Conservation (phyloP, 1,284 basidiomycete species). For the Melampsora allii-populina region DNA sequence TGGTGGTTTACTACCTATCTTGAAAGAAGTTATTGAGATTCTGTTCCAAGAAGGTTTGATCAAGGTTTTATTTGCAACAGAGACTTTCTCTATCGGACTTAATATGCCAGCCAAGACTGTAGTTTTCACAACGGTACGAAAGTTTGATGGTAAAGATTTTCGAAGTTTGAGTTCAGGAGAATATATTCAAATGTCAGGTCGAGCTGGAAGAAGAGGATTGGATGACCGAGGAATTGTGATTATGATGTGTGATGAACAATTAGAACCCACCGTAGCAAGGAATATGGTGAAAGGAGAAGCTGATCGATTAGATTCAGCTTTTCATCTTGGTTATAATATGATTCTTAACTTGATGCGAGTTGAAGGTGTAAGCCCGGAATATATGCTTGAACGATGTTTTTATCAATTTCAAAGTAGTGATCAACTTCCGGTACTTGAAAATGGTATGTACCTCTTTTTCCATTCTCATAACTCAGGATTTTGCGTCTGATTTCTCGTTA, state of each 20-base stretch:
- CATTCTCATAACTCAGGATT: neutral
- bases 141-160: slow-evolving; percentile 95
- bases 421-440: slow-evolving; percentile 79
- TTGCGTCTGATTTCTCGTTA: slow-evolving; percentile 55
- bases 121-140: slow-evolving; percentile 91
- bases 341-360: slow-evolving; percentile 97
- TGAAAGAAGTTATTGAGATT: slow-evolving; percentile 99
- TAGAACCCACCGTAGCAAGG: slow-evolving; percentile 89
- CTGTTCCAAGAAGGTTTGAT: slow-evolving; percentile 99
- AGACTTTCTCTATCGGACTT: slow-evolving; percentile 98
- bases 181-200: slow-evolving; percentile 74
- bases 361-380: slow-evolving; percentile 97
- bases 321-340: slow-evolving; percentile 99
- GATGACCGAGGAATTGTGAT: slow-evolving; percentile 99
- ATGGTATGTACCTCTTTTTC: slow-evolving; percentile 11
- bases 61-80: slow-evolving; percentile 97
- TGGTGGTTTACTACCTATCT: slow-evolving; percentile 90
- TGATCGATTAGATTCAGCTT: slow-evolving; percentile 94
- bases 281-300: slow-evolving; percentile 98
- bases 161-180: slow-evolving; percentile 78
- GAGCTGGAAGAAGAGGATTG: slow-evolving; percentile 92
- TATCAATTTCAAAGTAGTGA: slow-evolving; percentile 96
- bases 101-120: slow-evolving; percentile 99
- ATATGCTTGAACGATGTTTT: slow-evolving; percentile 96
- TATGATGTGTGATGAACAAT: slow-evolving; percentile 99